Evolutionary conservation across 1,284 basidiomycete genomes (phyloP), one percentile per base, ranked within the genome.

Genomic region (Erythrobasidium hasegawianum): DNA sequence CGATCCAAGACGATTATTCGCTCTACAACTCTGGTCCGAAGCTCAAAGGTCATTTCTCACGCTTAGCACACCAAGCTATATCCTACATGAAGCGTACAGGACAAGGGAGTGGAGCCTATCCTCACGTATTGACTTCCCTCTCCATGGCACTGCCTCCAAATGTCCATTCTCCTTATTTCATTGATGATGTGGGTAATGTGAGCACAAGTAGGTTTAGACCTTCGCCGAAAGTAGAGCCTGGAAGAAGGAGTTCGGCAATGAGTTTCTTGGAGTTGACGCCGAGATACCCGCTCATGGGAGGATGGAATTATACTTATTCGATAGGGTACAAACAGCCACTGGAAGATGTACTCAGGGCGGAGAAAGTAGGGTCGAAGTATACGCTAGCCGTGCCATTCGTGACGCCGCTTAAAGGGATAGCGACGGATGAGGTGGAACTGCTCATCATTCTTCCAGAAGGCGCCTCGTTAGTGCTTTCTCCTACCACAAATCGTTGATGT

Each of bases 221-320:
- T 11, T 83, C 86, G 38, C 83, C 87, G 10, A 83, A 8, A 84
- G 86, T 39, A 73, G 82, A 81, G 16, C 77, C 80, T 47, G 81
- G 82, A 68, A 83, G 56, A 45, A 29, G 54, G 53, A 58, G 65
- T 59, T 38, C 75, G 75, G 22, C 71, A 72, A n/a, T 69, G 71
- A 29, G 27, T 50, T 65, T 61, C 10, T 80, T 97, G 45, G 92
- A 97, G 73, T 76, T 98, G 53, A 83, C 82, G 50, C 95, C 96
- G 0, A 84, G 96, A 41, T 99, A 94, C 77, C 96, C 96, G 8
- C 75, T 99, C 26, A 78, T 97, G 68, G 96, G 96, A 29, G 93
- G 95, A 20, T 99, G 96, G 96, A 97, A 97, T 77, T 98, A 96
- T 79, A 85, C 82, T 47, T 98, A 95, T 79, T 91, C 88, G 4